These are phyloP conservation scores for Boletus semigastroideus DNA, from an alignment of 1,284 basidiomycete species.

Conservation along the genomic window DNA sequence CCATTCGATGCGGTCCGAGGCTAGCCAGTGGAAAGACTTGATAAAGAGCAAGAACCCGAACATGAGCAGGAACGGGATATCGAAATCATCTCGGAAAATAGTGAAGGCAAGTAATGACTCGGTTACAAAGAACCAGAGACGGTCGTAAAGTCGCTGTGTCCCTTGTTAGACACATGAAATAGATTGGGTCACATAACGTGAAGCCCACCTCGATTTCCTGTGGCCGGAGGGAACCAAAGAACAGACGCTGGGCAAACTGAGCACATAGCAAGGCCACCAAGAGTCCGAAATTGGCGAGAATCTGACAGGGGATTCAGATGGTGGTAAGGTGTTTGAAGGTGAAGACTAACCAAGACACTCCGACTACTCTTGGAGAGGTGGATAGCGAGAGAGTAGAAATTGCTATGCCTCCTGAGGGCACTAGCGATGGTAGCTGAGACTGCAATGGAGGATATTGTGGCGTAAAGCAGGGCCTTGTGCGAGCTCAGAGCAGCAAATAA, in stretches of 20 bases:
- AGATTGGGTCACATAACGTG: slow-evolving; percentile 1
- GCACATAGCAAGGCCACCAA: slow-evolving; percentile 77
- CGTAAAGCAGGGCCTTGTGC: slow-evolving; percentile 70
- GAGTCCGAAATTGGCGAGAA: slow-evolving; percentile 91
- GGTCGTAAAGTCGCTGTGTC: slow-evolving; percentile 85
- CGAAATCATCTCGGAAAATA: slow-evolving; percentile 94
- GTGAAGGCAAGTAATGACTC: slow-evolving; percentile 95
- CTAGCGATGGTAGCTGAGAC: slow-evolving; percentile 72
- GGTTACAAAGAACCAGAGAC: slow-evolving; percentile 96
- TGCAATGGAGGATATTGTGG: slow-evolving; percentile 65
- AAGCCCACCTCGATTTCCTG: slow-evolving; percentile 86
- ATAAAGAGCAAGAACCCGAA: slow-evolving; percentile 92
- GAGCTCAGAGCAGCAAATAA: slow-evolving; percentile 52
- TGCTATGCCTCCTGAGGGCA: slow-evolving; percentile 82
- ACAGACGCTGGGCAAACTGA: slow-evolving; percentile 79
- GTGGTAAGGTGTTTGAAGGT: neutral
- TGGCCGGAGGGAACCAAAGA: slow-evolving; percentile 88
- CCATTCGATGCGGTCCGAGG: slow-evolving; percentile 94
- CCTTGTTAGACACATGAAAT: slow-evolving; percentile 1
- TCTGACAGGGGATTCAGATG: slow-evolving; percentile 45
- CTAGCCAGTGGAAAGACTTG: slow-evolving; percentile 98
- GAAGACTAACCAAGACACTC: slow-evolving; percentile 73
- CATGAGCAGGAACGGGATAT: slow-evolving; percentile 89
- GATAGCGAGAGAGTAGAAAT: slow-evolving; percentile 93
- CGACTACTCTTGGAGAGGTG: slow-evolving; percentile 91